Evolutionary conservation across 768 basidiomycete genomes (phyloP).

Genomic region (Sistotremastrum suecicum): DNA sequence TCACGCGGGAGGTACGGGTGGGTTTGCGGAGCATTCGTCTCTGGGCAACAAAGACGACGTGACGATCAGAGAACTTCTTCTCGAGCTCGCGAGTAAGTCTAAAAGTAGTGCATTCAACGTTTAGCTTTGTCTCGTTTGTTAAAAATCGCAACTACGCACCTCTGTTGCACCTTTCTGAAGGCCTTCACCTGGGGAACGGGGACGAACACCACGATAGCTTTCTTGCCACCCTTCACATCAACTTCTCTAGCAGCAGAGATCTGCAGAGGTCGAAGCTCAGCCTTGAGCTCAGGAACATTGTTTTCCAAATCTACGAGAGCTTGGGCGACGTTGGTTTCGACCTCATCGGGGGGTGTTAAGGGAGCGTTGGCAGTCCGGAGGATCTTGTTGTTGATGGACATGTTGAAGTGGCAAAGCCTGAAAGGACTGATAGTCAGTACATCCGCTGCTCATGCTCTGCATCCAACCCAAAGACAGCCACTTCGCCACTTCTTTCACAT

Average conservation of each 20-base stretch:
- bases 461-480: background rate
- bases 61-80: constrained; percentile 99
- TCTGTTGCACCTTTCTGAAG: constrained; percentile 94
- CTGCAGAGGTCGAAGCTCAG: constrained; percentile 87
- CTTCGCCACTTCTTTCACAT: no score
- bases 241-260: constrained; percentile 98
- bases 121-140: background rate
- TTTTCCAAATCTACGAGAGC: constrained; percentile 95
- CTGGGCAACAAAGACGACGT: constrained; percentile 98
- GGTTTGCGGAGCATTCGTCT: constrained; percentile 97
- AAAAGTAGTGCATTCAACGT: constrained; percentile 3
- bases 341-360: constrained; percentile 75
- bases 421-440: background rate
- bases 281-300: constrained; percentile 96
- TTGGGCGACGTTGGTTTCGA: constrained; percentile 84
- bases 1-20: constrained; percentile 80
- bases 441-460: background rate
- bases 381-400: constrained; percentile 82
- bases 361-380: constrained; percentile 94
- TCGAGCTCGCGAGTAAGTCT: constrained; percentile 98
- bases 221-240: constrained; percentile 98
- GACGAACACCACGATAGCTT: constrained; percentile 97
- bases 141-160: constrained; percentile 33
- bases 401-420: constrained; percentile 23
- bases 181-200: constrained; percentile 96